Evolutionary conservation across 2,329 filamentous ascomycete species (phyloP), one percentile per base, ranked within the genome.

Genomic region (Exophiala lecanii-corni): DNA sequence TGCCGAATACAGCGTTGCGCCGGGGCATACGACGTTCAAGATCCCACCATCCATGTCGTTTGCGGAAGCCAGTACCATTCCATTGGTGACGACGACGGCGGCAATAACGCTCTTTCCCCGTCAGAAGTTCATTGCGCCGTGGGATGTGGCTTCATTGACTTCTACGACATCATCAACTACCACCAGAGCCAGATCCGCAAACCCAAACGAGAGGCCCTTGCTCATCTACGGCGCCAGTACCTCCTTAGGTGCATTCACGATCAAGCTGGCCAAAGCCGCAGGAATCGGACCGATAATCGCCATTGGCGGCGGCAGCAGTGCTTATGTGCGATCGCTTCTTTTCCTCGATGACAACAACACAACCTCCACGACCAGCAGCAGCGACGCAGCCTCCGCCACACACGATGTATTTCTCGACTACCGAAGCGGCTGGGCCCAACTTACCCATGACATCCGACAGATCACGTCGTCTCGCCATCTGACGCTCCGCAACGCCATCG

Each of bases 231-330:
- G 75, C 16, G 75, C 70, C 0, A 67, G 73, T 1, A 72, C 72
- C 1, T 70, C 78, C 0, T 76, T 82, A 2, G 79, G 79, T 5
- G 62, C 73, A 4, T 82, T 75, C 53, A 71, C 71, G 0, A 62
- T 82, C 33, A 77, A 82, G 57, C 66, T 82, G 10, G 77, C 77
- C 6, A 57, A 55, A 4, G 62, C 65, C 5, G 71, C 70, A 45
- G 76, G 78, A 56, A 76, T 83, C 47, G 76, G 81, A 57, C 80
- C 79, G 0, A 62, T 82, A 32, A 78, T 83, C 50, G 73, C 71
- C 46, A 67, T 83, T 5, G 78, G 79, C 0, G 79, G 79, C 7
- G 64, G 39, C 4, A 74, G 75, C 51, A 72, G 71, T 16, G 66
- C 59, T 64, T 80, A 6, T 61, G 74, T 1, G 52, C 59, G 42